Percentiles rank a stretch among this genome's conserved stretches.
Conservation (phyloP, 208 protist genomes). For the Leishmania guyanensis region DNA sequence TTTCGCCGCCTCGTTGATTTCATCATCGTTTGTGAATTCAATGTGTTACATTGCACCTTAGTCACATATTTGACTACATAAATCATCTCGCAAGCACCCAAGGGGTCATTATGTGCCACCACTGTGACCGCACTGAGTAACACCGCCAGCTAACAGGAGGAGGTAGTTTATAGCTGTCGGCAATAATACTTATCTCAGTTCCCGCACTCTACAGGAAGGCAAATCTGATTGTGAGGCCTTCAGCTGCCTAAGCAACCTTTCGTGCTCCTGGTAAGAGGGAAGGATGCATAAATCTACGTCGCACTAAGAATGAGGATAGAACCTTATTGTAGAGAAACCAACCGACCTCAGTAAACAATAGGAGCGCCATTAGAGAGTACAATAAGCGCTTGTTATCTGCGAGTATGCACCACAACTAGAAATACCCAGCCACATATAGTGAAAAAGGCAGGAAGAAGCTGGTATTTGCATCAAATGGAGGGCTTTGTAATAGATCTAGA, state of each 20-base stretch:
- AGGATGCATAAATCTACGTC: slow-evolving; percentile 3
- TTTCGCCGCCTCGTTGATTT: background rate
- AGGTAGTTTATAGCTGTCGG: background rate
- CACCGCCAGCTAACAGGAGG: slow-evolving; percentile 25
- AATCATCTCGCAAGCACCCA: slow-evolving; percentile 11
- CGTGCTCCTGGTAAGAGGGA: slow-evolving; percentile 4
- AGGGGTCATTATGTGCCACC: background rate
- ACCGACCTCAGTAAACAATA: background rate
- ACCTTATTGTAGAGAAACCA: background rate
- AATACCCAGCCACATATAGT: background rate
- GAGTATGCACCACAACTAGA: background rate
- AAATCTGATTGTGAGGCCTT: background rate
- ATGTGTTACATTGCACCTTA: background rate
- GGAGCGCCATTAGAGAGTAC: background rate
- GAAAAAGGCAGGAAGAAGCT: background rate
- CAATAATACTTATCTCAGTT: background rate
- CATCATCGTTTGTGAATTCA: slow-evolving; percentile 16
- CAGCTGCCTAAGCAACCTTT: background rate
- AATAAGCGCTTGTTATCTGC: background rate
- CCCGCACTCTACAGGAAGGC: background rate
- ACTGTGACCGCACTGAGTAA: background rate
- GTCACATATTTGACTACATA: background rate
- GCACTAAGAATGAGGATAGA: background rate
- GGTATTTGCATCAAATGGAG: background rate
- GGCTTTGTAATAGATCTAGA: background rate